A percentile compares a stretch with the other conserved stretches of the same genome.
Evolutionary conservation across 495 filamentous ascomycete genomes (phyloP).

Genomic region (Lasiosphaeria hispida): DNA sequence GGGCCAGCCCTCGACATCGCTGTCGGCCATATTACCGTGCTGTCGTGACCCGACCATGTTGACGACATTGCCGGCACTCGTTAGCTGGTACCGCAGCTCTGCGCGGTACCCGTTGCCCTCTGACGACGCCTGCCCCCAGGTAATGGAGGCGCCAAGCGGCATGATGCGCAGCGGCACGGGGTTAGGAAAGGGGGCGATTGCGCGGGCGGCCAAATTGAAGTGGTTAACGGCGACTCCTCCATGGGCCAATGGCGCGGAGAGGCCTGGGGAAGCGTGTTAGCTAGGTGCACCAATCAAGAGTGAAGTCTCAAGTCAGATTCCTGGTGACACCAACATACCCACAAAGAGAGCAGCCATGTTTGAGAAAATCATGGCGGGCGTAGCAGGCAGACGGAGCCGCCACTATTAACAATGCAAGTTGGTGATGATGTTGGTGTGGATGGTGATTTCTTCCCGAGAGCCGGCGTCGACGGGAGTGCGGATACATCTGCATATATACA

Average conservation of each 20-base stretch:
- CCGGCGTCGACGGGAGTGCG: background rate
- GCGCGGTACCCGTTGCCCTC: slow-evolving; percentile 41
- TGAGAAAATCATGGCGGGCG: slow-evolving; percentile 18
- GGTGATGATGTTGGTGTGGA: background rate
- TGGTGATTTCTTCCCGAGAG: background rate
- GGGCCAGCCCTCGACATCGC: slow-evolving; percentile 52
- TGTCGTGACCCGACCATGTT: slow-evolving; percentile 51
- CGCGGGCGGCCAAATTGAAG: slow-evolving; percentile 13
- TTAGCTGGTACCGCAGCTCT: slow-evolving; percentile 28
- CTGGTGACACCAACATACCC: slow-evolving; percentile 3
- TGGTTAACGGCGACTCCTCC: slow-evolving; percentile 25
- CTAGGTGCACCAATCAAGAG: background rate
- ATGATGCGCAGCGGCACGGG: slow-evolving; percentile 45
- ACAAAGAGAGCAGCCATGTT: slow-evolving; percentile 11
- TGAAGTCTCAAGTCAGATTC: background rate
- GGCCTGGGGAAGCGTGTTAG: slow-evolving; percentile 15
- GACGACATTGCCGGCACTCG: slow-evolving; percentile 33
- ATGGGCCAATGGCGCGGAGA: slow-evolving; percentile 25
- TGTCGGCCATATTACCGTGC: slow-evolving; percentile 50
- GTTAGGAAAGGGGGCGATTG: slow-evolving; percentile 18
- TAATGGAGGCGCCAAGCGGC: slow-evolving; percentile 58
- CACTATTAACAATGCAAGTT: background rate
- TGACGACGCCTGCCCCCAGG: slow-evolving; percentile 39
- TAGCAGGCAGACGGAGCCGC: background rate
- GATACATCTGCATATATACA: slow-evolving; percentile 9